Percentiles rank a stretch among this genome's conserved stretches.
Evolutionary conservation across 805 yeast genomes (phyloP).

Genomic region (Brettanomyces custersianus): DNA sequence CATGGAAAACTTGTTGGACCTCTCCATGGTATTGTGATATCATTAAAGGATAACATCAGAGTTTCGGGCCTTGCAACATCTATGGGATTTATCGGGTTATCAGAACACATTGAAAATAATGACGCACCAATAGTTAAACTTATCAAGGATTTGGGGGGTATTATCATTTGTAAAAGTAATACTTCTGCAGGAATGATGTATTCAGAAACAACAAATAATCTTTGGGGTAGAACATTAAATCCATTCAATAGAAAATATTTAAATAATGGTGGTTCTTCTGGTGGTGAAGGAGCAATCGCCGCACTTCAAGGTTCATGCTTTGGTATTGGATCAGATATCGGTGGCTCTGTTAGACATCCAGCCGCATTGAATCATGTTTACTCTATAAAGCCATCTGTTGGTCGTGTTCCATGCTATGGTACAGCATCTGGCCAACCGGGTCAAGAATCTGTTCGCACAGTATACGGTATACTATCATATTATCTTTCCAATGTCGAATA

Average conservation of each 20-base stretch:
- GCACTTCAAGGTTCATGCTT: conserved; percentile 37
- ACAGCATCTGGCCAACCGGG: conserved; percentile 31
- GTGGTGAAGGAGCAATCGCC: conserved; percentile 44
- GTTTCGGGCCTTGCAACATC: conserved; percentile 44
- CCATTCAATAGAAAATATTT: conserved; percentile 35
- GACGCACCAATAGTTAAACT: conserved; percentile 33
- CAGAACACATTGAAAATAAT: conserved; percentile 30
- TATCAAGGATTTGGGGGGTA: conserved; percentile 44
- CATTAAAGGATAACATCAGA: conserved; percentile 49
- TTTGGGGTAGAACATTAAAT: conserved; percentile 42
- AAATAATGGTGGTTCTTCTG: conserved; percentile 47
- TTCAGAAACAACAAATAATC: conserved; percentile 45
- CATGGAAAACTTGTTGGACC: conserved; percentile 45
- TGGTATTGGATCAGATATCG: conserved; percentile 29
- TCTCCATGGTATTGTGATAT: conserved; percentile 55
- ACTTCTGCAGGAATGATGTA: conserved; percentile 51
- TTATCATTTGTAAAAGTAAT: conserved; percentile 47
- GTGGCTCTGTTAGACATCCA: conserved; percentile 48
- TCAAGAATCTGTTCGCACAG: conserved; percentile 37
- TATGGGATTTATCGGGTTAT: conserved; percentile 35
- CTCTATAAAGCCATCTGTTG: conserved; percentile 41
- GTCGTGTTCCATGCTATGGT: conserved; percentile 35
- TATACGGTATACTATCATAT: conserved; percentile 40
- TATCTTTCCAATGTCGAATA: conserved; percentile 41
- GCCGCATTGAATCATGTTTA: conserved; percentile 44